Percentiles rank a stretch among this genome's conserved stretches.
These are phyloP conservation scores for Pythium volutum DNA, from an alignment of 352 stramenopile genomes.

Conservation along the genomic window DNA sequence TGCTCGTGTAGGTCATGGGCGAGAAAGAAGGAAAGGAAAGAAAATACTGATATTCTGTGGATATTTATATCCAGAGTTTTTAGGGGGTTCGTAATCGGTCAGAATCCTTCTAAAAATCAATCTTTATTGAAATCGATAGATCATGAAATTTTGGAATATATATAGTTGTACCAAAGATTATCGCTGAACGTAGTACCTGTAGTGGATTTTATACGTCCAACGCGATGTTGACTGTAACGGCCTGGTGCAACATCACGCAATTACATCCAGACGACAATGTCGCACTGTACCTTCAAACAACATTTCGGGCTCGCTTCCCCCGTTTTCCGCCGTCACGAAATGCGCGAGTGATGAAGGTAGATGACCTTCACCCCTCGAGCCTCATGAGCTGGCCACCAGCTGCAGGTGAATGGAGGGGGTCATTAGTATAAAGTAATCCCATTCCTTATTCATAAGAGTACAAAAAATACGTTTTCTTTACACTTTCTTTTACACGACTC, in stretches of 20 bases:
- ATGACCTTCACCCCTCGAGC: not conserved
- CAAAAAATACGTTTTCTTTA: slow-evolving; percentile 2
- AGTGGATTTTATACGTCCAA: not conserved
- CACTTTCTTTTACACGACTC: too few species aligned
- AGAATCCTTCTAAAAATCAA: not conserved
- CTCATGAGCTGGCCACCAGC: not conserved
- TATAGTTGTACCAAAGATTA: not conserved
- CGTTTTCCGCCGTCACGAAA: not conserved
- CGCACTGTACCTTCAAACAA: not conserved
- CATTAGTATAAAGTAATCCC: not conserved
- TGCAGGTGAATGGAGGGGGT: not conserved
- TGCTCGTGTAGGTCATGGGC: slow-evolving; percentile 35
- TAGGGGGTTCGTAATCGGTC: slow-evolving; percentile 1
- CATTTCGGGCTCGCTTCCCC: not conserved
- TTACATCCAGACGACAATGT: not conserved
- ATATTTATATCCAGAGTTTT: slow-evolving; percentile 11
- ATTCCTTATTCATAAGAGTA: not conserved
- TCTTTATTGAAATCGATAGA: not conserved
- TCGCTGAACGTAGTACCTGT: not conserved
- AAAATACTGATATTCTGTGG: not conserved
- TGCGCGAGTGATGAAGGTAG: not conserved
- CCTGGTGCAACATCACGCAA: slow-evolving; percentile 1
- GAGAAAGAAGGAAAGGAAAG: not conserved
- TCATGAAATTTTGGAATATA: not conserved
- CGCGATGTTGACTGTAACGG: not conserved